Evolutionary conservation across 805 yeast species (phyloP).

Genomic region (Saccharomyces kudriavzevii): DNA sequence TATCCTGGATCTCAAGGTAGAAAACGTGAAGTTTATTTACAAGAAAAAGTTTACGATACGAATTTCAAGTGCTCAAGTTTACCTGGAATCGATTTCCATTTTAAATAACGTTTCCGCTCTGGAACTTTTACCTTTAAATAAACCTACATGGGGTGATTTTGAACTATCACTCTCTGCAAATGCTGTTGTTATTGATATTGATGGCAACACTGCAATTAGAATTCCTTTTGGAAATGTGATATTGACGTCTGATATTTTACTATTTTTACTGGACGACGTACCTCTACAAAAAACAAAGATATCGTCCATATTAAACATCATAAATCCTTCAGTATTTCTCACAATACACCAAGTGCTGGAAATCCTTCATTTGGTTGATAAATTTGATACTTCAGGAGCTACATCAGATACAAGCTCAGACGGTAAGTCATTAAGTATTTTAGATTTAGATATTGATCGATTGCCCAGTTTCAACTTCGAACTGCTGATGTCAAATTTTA

Average conservation of each 20-base stretch:
- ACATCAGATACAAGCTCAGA: neutral
- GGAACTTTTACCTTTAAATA: conserved; percentile 16
- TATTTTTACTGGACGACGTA: conserved; percentile 12
- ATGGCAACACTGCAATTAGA: conserved; percentile 18
- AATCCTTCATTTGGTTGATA: conserved; percentile 1
- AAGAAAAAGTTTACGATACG: conserved; percentile 10
- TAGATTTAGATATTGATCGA: conserved; percentile 1
- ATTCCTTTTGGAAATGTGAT: conserved; percentile 26
- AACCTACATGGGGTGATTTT: conserved; percentile 13
- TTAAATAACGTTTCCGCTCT: conserved; percentile 16
- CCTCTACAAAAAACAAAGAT: conserved; percentile 14
- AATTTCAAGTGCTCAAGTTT: conserved; percentile 23
- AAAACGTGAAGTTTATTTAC: conserved; percentile 19
- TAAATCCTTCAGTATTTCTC: conserved; percentile 26
- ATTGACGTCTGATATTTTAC: conserved; percentile 21
- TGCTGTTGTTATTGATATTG: conserved; percentile 13
- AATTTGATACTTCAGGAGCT: neutral
- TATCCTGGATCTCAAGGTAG: conserved; percentile 26
- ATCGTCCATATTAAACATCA: conserved; percentile 19
- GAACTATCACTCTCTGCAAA: conserved; percentile 27
- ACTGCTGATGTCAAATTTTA: conserved; percentile 19
- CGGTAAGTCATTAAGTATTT: neutral
- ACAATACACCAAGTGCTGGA: conserved; percentile 15
- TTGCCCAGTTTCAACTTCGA: conserved; percentile 21
- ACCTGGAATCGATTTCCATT: conserved; percentile 17